Conservation (phyloP, 441 rosid genomes). For the Eruca vesicaria region DNA sequence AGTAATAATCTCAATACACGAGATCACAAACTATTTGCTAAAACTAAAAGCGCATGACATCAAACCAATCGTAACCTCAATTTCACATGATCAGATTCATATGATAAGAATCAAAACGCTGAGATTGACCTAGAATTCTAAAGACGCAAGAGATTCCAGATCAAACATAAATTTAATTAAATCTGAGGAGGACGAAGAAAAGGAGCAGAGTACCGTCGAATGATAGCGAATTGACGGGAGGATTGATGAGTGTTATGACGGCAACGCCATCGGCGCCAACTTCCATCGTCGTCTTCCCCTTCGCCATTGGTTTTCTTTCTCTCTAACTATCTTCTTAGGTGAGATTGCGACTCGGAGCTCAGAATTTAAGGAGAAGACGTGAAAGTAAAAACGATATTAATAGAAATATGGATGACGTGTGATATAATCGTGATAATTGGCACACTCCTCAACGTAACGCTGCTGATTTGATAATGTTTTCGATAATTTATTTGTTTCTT, state of each 20-base stretch:
- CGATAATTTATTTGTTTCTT: neutral
- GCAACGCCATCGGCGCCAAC: conserved; percentile 94
- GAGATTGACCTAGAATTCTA: conserved; percentile 9
- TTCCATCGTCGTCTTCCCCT: conserved; percentile 69
- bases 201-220: conserved; percentile 54
- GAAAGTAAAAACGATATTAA: neutral
- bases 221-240: conserved; percentile 95
- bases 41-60: neutral
- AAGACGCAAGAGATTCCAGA: neutral
- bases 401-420: neutral
- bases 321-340: conserved; percentile 11
- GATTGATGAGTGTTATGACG: conserved; percentile 79
- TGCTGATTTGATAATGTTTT: conserved; percentile 21
- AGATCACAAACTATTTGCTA: neutral
- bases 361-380: conserved; percentile 17
- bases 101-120: neutral
- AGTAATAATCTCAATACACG: neutral
- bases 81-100: neutral
- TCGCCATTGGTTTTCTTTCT: conserved; percentile 35
- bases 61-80: neutral
- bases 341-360: conserved; percentile 15
- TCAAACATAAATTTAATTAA: neutral
- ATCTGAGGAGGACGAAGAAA: neutral
- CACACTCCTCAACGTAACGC: conserved; percentile 34
- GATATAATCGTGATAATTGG: conserved; percentile 4